phyloP scores from a whole-genome alignment of 768 basidiomycete species.

The Rhizopogon vesiculosus region DNA sequence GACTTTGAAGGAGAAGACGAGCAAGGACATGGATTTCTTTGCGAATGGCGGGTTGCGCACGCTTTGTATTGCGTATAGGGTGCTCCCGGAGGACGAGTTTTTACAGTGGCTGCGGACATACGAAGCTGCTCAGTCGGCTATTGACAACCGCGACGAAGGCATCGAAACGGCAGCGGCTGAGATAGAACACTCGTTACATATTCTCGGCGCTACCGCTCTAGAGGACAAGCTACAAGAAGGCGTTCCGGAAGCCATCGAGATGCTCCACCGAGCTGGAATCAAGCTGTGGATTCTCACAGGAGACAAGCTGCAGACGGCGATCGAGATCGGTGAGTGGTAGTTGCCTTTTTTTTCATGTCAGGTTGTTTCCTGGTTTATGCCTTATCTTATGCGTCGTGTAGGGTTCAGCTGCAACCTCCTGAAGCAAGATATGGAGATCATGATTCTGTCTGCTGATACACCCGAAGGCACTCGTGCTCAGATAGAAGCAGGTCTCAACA shows the following conservation, averaged over 20 bases:
- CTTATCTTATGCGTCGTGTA: conserved; percentile 13
- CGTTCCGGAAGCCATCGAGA: conserved; percentile 94
- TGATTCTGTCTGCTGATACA: conserved; percentile 90
- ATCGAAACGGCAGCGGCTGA: conserved; percentile 82
- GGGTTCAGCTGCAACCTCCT: conserved; percentile 92
- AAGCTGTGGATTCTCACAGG: conserved; percentile 98
- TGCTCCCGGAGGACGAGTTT: conserved; percentile 81
- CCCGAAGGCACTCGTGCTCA: conserved; percentile 72
- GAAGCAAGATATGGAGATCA: conserved; percentile 92
- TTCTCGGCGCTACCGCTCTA: conserved; percentile 92
- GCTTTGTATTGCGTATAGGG: conserved; percentile 81
- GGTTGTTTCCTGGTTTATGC: background rate
- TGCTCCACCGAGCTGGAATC: conserved; percentile 88
- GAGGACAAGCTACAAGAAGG: conserved; percentile 98
- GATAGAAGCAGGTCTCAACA: conserved; percentile 91
- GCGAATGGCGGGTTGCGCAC: conserved; percentile 92
- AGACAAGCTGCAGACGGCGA: conserved; percentile 97
- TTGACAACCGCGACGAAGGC: conserved; percentile 83
- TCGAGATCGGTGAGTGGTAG: conserved; percentile 69
- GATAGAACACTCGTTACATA: conserved; percentile 77
- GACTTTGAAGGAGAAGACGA: conserved; percentile 69
- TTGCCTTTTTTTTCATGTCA: no score
- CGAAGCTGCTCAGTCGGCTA: conserved; percentile 75
- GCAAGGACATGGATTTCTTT: conserved; percentile 86
- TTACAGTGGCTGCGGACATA: conserved; percentile 72